phyloP scores from a whole-genome alignment of 2,329 filamentous ascomycete species.

The Myriangium duriaei region DNA sequence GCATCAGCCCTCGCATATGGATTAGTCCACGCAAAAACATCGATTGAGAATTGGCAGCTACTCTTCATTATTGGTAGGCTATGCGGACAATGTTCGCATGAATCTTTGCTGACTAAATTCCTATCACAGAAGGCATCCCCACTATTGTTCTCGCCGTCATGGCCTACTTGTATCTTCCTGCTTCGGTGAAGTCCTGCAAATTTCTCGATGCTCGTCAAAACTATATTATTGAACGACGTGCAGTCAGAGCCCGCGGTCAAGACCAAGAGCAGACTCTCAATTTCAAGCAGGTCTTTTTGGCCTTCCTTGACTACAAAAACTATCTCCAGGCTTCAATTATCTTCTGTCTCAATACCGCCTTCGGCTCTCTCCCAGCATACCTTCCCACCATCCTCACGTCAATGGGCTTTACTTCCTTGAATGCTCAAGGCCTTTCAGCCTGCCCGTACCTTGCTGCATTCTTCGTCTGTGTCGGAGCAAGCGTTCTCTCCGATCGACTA shows the following conservation, averaged over 20 bases:
- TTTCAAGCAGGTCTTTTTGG: not conserved
- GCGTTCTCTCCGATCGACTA: not conserved
- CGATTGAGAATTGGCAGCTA: not conserved
- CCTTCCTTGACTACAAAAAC: not conserved
- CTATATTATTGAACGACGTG: not conserved
- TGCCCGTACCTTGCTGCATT: not conserved
- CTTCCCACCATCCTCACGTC: not conserved
- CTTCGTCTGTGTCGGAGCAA: not conserved
- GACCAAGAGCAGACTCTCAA: not conserved
- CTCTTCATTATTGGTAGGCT: not conserved
- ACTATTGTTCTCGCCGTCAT: not conserved
- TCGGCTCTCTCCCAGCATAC: not conserved
- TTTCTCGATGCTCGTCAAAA: not conserved
- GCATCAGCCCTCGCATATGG: not conserved
- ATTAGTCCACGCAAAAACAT: no score
- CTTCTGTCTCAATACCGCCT: not conserved
- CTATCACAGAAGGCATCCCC: not conserved
- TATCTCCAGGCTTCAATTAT: not conserved
- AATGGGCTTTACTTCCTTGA: no score
- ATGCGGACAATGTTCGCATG: not conserved
- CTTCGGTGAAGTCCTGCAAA: not conserved
- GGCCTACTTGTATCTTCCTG: not conserved
- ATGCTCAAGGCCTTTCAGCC: not conserved
- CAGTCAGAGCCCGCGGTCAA: not conserved
- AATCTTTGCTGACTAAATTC: no score